phyloP scores from a whole-genome alignment of 768 basidiomycete species.

The Aureoboletus auriporus region DNA sequence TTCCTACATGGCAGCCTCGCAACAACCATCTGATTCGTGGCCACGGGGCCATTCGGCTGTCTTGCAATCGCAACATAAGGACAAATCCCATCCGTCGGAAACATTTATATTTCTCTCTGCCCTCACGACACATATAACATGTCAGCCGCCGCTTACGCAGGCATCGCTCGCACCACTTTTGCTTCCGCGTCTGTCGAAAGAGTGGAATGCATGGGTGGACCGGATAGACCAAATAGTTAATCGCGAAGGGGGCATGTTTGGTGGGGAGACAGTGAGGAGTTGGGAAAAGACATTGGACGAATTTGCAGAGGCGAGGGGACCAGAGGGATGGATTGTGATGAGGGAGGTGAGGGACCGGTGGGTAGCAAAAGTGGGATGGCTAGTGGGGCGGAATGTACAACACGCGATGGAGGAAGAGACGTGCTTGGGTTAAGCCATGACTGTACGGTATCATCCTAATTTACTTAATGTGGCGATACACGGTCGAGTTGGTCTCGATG shows the following conservation, averaged over 20 bases:
- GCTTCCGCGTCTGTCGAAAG: slow-evolving; percentile 60
- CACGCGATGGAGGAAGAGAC: slow-evolving; percentile 31
- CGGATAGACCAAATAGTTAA: slow-evolving; percentile 70
- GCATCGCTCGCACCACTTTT: slow-evolving; percentile 53
- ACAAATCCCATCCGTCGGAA: slow-evolving; percentile 68
- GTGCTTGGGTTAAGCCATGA: background rate
- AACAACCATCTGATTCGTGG: slow-evolving; percentile 21
- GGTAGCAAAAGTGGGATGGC: slow-evolving; percentile 76
- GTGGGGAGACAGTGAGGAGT: slow-evolving; percentile 57
- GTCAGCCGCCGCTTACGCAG: slow-evolving; percentile 66
- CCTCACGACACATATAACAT: slow-evolving; percentile 62
- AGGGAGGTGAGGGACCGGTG: slow-evolving; percentile 56
- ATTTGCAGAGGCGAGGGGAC: slow-evolving; percentile 51
- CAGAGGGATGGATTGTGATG: slow-evolving; percentile 39
- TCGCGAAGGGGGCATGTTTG: slow-evolving; percentile 73
- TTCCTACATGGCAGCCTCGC: slow-evolving; percentile 43
- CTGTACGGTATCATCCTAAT: slow-evolving; percentile 1
- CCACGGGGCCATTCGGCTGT: slow-evolving; percentile 40
- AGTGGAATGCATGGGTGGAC: slow-evolving; percentile 78
- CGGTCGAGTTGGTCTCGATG: background rate
- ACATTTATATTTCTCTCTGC: slow-evolving; percentile 68
- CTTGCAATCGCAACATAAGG: slow-evolving; percentile 53
- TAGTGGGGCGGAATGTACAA: slow-evolving; percentile 46
- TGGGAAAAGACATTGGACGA: slow-evolving; percentile 73
- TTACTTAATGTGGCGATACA: background rate